phyloP scores from a whole-genome alignment of 1,284 basidiomycete species.

The Cryptococcus hybrid region DNA sequence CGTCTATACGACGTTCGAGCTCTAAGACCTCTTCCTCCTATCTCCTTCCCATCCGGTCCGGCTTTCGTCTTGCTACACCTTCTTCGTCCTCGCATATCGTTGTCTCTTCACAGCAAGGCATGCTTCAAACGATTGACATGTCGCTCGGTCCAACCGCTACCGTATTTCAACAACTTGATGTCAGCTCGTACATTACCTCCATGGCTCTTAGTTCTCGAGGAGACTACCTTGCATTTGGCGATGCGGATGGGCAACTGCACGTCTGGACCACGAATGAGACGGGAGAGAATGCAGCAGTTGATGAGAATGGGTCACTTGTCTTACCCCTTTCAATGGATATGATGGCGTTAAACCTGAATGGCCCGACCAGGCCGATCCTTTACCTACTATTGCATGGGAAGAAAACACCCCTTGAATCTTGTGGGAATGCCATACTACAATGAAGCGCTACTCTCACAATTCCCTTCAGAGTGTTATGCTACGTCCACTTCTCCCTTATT shows the following conservation, averaged over 20 bases:
- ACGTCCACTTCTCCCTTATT: constrained; percentile 53
- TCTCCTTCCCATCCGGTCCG: constrained; percentile 85
- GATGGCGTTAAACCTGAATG: constrained; percentile 76
- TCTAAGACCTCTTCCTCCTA: constrained; percentile 69
- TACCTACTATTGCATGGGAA: constrained; percentile 75
- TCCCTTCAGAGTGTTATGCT: constrained; percentile 53
- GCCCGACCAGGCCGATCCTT: constrained; percentile 70
- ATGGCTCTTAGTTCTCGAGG: constrained; percentile 81
- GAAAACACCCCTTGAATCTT: constrained; percentile 76
- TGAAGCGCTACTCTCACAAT: constrained; percentile 73
- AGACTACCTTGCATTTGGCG: constrained; percentile 89
- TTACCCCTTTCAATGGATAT: constrained; percentile 80
- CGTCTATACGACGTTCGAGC: constrained; percentile 89
- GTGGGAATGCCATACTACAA: constrained; percentile 90
- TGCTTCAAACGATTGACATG: constrained; percentile 87
- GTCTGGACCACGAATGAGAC: constrained; percentile 73
- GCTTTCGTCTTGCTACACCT: constrained; percentile 83
- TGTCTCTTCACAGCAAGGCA: constrained; percentile 77
- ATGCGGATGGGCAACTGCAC: constrained; percentile 81
- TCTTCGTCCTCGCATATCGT: constrained; percentile 74
- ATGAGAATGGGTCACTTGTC: constrained; percentile 31
- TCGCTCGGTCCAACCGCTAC: constrained; percentile 60
- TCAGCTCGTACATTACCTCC: constrained; percentile 72
- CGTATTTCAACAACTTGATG: constrained; percentile 56
- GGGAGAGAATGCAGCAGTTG: constrained; percentile 54